phyloP scores from a whole-genome alignment of 1,139 yeast species.

The Nakaseomyces glabratus region DNA sequence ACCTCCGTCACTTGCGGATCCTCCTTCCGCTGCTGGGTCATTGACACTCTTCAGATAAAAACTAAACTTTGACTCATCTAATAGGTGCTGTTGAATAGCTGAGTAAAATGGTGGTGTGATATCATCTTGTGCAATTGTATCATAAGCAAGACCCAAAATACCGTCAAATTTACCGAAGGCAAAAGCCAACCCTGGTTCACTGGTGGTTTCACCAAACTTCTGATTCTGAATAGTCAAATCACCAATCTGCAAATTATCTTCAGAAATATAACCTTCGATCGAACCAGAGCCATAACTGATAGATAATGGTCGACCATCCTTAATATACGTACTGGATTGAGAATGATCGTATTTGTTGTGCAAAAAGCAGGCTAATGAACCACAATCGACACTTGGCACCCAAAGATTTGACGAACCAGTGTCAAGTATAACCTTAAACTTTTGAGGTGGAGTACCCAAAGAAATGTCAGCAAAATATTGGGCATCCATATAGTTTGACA shows the following conservation, averaged over 20 bases:
- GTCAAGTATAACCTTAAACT: conserved; percentile 82
- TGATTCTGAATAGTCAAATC: conserved; percentile 77
- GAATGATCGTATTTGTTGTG: conserved; percentile 85
- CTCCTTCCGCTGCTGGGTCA: conserved; percentile 28
- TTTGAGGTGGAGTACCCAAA: conserved; percentile 87
- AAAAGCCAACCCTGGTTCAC: conserved; percentile 94
- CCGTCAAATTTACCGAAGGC: conserved; percentile 99
- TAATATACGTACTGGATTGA: conserved; percentile 67
- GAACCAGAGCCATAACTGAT: conserved; percentile 91
- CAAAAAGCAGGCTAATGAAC: conserved; percentile 88
- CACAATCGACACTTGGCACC: conserved; percentile 87
- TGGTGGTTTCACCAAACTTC: conserved; percentile 93
- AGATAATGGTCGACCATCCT: conserved; percentile 75
- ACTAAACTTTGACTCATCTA: conserved; percentile 79
- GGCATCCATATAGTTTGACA: conserved; percentile 87
- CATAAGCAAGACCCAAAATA: conserved; percentile 88
- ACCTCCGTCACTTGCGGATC: conserved; percentile 52
- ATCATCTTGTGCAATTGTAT: conserved; percentile 76
- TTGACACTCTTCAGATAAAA: conserved; percentile 79
- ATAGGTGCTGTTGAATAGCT: conserved; percentile 69
- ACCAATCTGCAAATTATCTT: conserved; percentile 72
- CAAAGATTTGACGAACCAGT: conserved; percentile 95
- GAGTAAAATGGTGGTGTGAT: conserved; percentile 91
- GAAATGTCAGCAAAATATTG: conserved; percentile 88
- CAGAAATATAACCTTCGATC: conserved; percentile 82